Evolutionary conservation across 1,284 basidiomycete genomes (phyloP), one percentile per base, ranked within the genome.

Genomic region (Kwoniella shivajii): DNA sequence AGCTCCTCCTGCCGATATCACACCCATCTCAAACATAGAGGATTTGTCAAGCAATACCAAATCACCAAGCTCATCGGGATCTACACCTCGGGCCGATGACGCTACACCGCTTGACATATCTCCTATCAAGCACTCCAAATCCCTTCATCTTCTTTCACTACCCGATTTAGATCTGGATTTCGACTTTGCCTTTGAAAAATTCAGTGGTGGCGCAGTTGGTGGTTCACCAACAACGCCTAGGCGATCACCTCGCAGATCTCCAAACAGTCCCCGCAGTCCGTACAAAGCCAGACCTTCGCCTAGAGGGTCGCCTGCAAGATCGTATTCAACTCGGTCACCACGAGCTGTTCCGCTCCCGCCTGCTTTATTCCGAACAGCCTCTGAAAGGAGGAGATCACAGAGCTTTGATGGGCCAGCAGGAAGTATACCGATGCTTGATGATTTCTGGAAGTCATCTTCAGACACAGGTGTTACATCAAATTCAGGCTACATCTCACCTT

Each of bases 101-200:
- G 41, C 20, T 33, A 29, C 44, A 16, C 53, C 56, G 1, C 26
- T 37, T n/a, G 39, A 54, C 16, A 52, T 51, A 41, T 48, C 60
- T 6, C 42, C 54, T 24, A 54, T 63, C 49, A 57, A 56, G 34
- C 63, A 69, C 2, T 66, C 69, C 14, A 61, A 56, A 48, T 70
- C 72, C 4, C 57, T 75, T 5, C 69, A 73, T 56, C 61, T 77
- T 1, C 61, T 77, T 9, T 64, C 71, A 31, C 60, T 77, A 14
- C 77, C 77, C 0, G 71, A 76, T n/a, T 64, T 78, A 14, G 75
- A 78, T 54, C 64, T 78, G 16, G 67, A 68, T 16, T 70, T 78
- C 24, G 69, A 71, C 49, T 55, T 72, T 16, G 62, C 68, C 1
- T 74, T 78, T 34, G 72, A 76, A 45, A 54, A 61, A 1, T 64